A percentile compares a stretch with the other conserved stretches of the same genome.
Conservation (phyloP, 2,329 filamentous ascomycete species). For the Epichloe festucae region DNA sequence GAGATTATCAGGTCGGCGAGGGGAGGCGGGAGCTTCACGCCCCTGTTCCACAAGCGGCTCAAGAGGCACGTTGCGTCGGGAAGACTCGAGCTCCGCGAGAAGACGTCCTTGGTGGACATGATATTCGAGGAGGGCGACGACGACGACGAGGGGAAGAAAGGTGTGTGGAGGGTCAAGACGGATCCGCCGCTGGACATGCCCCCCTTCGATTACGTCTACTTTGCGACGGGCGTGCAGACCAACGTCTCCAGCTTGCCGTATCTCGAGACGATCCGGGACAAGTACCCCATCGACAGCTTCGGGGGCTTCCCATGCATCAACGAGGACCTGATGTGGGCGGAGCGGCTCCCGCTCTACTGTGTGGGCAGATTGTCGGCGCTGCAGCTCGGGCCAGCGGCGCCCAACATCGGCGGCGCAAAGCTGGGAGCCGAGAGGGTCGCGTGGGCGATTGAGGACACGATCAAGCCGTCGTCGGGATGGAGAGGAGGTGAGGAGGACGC, state of each 20-base stretch:
- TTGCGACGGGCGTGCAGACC: constrained; percentile 58
- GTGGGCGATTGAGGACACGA: constrained; percentile 52
- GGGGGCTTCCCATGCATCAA: constrained; percentile 65
- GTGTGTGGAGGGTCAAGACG: constrained; percentile 31
- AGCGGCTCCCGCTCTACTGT: constrained; percentile 60
- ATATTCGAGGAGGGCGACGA: constrained; percentile 29
- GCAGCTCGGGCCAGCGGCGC: constrained; percentile 57
- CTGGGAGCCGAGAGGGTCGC: constrained; percentile 60
- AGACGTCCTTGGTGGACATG: constrained; percentile 42
- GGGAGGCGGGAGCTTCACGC: constrained; percentile 66
- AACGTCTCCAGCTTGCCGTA: constrained; percentile 49
- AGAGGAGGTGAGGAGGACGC: neutral
- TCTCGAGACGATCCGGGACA: constrained; percentile 42
- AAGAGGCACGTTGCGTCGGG: constrained; percentile 42
- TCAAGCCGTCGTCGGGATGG: constrained; percentile 11
- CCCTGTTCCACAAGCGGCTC: constrained; percentile 52
- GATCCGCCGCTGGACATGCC: constrained; percentile 42
- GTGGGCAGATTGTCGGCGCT: constrained; percentile 55
- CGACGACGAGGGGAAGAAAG: constrained; percentile 8
- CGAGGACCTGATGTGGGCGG: constrained; percentile 63
- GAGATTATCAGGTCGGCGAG: constrained; percentile 53
- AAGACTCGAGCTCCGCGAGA: constrained; percentile 40
- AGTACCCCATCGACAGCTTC: constrained; percentile 47
- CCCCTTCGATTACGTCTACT: constrained; percentile 56
- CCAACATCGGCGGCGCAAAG: constrained; percentile 62